Evolutionary conservation across 2,329 filamentous ascomycete species (phyloP), one percentile per base, ranked within the genome.

Genomic region (Myotisia sp.): DNA sequence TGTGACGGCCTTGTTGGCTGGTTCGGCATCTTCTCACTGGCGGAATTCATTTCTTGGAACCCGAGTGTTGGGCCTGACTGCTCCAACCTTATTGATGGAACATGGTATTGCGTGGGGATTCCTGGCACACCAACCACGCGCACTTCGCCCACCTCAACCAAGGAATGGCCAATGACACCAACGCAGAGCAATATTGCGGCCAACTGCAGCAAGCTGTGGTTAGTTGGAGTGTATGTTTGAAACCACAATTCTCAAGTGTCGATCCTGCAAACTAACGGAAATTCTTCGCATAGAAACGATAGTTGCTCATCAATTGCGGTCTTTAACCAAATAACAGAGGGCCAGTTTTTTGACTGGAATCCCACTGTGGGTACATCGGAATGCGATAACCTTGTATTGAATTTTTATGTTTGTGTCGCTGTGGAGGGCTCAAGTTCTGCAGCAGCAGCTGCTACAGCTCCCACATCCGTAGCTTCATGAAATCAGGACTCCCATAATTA

Each of bases 41-140:
- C 24, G 1, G 6, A 47, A 1, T 50, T 51, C 30, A 19, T 37
- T 5, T 26, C 23, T 3, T 51, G 46, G 47, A 51, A 49, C 40
- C 44, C 47, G 2, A 40, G 37, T 1, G 44, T 50, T 3, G 43
- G 41, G 5, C 16, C 17, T 2, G 35, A 39, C 20, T 51, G 47
- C 36, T 19, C 33, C 1, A 33, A 26, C 12, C 26, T 52, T 10
- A 39, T 42, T 37, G 20, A 22, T 13, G 45, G 40, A 8, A 45
- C 46, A 19, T 46, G 41, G 26, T 44, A 46, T 21, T 51, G 48
- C 27, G 43, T 48, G 3, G 45, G 41, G 13, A 14, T 38, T 16
- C 31, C 33, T 10, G 37, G 26, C 6, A 38, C 36, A 18, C 36
- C 36, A 5, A 35, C 31, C 4, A 44, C 44, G 31, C 17, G 24